Percentiles rank a stretch among this genome's conserved stretches.
These are phyloP conservation scores for Fusarium napiforme DNA, from an alignment of 2,329 filamentous ascomycete genomes.

Conservation along the genomic window DNA sequence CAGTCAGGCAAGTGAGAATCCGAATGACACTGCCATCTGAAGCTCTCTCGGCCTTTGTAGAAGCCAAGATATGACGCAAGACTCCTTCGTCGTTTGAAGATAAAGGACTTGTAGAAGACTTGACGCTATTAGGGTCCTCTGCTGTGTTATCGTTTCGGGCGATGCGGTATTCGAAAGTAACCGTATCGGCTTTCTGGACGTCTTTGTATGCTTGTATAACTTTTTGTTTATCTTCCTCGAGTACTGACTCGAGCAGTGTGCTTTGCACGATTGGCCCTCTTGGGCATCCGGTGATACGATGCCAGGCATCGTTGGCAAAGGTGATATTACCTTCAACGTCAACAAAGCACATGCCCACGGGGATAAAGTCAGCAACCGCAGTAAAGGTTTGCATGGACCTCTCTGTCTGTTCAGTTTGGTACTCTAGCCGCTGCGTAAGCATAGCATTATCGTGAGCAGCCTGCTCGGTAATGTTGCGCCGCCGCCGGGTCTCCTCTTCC, in stretches of 20 bases:
- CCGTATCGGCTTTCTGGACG: conserved; percentile 51
- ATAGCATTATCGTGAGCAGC: conserved; percentile 75
- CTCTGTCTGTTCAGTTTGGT: conserved; percentile 61
- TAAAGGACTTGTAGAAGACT: conserved; percentile 24
- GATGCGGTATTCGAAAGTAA: conserved; percentile 60
- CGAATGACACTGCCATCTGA: conserved; percentile 56
- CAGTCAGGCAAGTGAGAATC: conserved; percentile 61
- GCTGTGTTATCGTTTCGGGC: conserved; percentile 6
- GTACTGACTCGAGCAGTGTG: conserved; percentile 57
- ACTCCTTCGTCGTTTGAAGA: conserved; percentile 45
- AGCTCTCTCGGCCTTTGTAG: conserved; percentile 58
- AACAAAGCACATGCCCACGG: conserved; percentile 79
- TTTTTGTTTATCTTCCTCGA: conserved; percentile 58
- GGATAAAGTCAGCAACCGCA: conserved; percentile 77
- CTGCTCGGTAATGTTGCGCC: conserved; percentile 60
- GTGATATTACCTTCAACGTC: conserved; percentile 72
- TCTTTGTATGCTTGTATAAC: conserved; percentile 56
- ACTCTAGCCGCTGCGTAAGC: conserved; percentile 72
- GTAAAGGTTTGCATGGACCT: conserved; percentile 73
- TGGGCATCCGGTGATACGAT: conserved; percentile 61
- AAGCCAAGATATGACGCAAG: conserved; percentile 59
- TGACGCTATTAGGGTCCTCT: conserved; percentile 18
- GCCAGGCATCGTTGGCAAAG: conserved; percentile 77
- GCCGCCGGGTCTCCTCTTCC: conserved; percentile 75
- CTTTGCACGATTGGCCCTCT: conserved; percentile 47